Conservation (phyloP, 306 rosid species). For the Styphnolobium japonicum region DNA sequence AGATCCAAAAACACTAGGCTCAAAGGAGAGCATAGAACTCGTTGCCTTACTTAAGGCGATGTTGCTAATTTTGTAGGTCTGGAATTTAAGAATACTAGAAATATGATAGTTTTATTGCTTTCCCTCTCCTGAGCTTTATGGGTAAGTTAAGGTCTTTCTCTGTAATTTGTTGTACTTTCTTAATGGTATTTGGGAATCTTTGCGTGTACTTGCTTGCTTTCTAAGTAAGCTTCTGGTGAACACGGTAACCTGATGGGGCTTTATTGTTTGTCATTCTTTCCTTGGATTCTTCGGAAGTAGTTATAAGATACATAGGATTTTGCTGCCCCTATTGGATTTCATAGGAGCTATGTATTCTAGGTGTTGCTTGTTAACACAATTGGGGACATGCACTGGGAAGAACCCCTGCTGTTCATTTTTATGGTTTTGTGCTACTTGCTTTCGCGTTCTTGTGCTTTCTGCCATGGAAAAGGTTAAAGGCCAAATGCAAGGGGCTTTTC, state of each 20-base stretch:
- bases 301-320: constrained; percentile 18
- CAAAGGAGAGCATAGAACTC: not conserved
- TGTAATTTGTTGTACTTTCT: constrained; percentile 28
- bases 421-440: constrained; percentile 40
- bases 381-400: constrained; percentile 52
- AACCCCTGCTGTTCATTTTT: constrained; percentile 55
- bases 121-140: constrained; percentile 33
- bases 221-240: constrained; percentile 45
- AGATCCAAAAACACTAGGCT: constrained; percentile 12
- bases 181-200: constrained; percentile 21
- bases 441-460: constrained; percentile 39
- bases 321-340: constrained; percentile 28
- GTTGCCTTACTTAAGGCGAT: not conserved
- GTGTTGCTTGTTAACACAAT: constrained; percentile 49
- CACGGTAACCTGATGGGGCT: constrained; percentile 23
- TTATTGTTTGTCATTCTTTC: constrained; percentile 52
- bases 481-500: constrained; percentile 30
- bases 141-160: constrained; percentile 29
- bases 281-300: constrained; percentile 38
- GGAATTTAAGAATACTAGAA: constrained; percentile 23
- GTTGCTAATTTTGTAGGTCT: constrained; percentile 27
- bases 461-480: constrained; percentile 37
- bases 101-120: not conserved
- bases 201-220: constrained; percentile 48
- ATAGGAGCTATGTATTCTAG: constrained; percentile 45